Evolutionary conservation across 2,329 filamentous ascomycete species (phyloP), one percentile per base, ranked within the genome.

Genomic region (Raffaelea albimanens): DNA sequence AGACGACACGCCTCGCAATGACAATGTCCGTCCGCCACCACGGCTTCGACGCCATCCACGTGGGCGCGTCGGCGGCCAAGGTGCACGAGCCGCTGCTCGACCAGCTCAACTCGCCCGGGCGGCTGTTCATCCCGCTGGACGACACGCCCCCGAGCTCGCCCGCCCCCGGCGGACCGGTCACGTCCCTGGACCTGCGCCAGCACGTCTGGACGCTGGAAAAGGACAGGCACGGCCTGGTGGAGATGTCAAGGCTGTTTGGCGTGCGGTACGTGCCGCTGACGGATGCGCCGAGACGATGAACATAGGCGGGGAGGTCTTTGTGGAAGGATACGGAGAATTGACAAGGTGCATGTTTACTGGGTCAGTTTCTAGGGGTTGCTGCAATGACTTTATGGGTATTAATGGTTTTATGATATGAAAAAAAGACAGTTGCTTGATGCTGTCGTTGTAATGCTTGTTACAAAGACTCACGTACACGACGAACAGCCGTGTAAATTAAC

Each of bases 21-120:
- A 34, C 31, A 34, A 34, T 34, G 31, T 34, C 31, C 31, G 31
- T 71, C 71, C 47, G 66, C 70, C 13, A 72, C 67, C 52, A 66
- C 63, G 25, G 74, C 80, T 98, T 91, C 73, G 88, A 97, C 72
- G 90, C 86, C 2, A 97, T 98, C 50, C 93, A 97, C 61, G 93
- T 97, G 3, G 93, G 93, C 0, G 93, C 93, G 1, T 86, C 88
- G 8, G 91, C 91, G 0, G 75, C 68, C 21, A 76, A 80, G 59
- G 67, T 95, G 47, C 90, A 95, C 61, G 61, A 76, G 18, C 75
- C 78, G 50, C 66, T 97, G 54, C 66, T 95, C 41, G 76, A 82
- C 25, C 93, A 97, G 68, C 67, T 98, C 55, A 80, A 80, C 53
- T 68, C 76, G 3, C 91, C 91, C 0, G 93, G 93, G 0, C 73